Evolutionary conservation across 192 early-diverging fungal genomes (phyloP), one percentile per base, ranked within the genome.

Genomic region (Coemansia erecta): DNA sequence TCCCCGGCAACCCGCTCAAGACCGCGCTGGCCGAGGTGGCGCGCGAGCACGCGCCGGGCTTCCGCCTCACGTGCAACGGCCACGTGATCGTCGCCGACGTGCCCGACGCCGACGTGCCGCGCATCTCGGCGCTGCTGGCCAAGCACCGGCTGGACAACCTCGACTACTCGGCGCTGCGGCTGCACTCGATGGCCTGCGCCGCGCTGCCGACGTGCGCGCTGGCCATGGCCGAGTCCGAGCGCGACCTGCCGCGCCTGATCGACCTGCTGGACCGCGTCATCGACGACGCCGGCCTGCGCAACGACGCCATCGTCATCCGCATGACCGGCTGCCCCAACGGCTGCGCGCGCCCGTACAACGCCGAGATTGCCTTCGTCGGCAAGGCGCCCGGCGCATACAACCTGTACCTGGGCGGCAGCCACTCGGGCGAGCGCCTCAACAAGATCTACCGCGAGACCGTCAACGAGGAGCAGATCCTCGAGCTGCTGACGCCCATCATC

Each of bases 271-370:
- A 98, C 71, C 60, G 72, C 0, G 75, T 89, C 26, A 80, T 98
- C 58, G 90, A 92, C 60, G 85, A 85, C 50, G 75, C 87, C 31
- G 95, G 95, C 11, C 63, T 98, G 56, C 78, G 88, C 43, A 74
- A 92, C 33, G 92, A 98, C 68, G 90, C 91, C 51, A 92, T 98
- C 64, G 90, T 90, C 19, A 92, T 98, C 61, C 86, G 95, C 61
- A 98, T 98, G 95, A 98, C 95, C 0, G 95, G 95, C 53, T 98
- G 95, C 68, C 95, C 95, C n/a, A 98, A 98, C 73, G 94, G 94
- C 63, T 98, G 95, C 65, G 95, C 95, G 4, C 83, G 95, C 19
- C 95, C 95, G 10, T 92, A 92, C 66, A 85, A 94, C 54, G 94
- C 92, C 42, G 95, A 98, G 73, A 90, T 98, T 63, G 95, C 90